These are phyloP conservation scores for Mycena polygramma DNA, from an alignment of 768 basidiomycete genomes.

Conservation along the genomic window DNA sequence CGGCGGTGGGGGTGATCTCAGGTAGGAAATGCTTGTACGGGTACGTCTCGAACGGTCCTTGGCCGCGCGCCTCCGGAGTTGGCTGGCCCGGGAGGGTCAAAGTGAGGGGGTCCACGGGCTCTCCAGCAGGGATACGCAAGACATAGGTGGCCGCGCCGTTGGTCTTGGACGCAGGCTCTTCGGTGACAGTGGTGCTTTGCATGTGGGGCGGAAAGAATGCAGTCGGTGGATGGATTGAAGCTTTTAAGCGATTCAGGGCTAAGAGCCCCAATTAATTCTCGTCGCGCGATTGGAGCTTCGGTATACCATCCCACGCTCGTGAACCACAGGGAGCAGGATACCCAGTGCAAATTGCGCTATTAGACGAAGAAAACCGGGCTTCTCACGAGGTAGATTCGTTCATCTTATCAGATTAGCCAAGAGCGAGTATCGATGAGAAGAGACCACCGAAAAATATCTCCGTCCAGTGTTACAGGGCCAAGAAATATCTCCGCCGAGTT, in stretches of 20 bases:
- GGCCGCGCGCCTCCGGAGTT: conserved; percentile 34
- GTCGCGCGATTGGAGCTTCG: neutral
- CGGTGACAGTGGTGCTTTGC: conserved; percentile 13
- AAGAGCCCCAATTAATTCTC: neutral
- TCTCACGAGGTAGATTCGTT: neutral
- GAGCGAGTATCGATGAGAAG: too few relatives aligned
- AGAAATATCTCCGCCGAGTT: too few relatives aligned
- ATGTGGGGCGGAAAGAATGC: neutral
- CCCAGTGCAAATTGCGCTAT: conserved; percentile 3
- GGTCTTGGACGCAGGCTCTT: conserved; percentile 6
- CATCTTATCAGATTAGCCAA: neutral
- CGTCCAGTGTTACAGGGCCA: too few relatives aligned
- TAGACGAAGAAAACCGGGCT: neutral
- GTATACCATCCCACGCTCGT: neutral
- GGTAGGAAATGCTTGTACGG: conserved; percentile 67
- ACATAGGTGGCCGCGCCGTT: conserved; percentile 16
- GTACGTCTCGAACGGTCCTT: conserved; percentile 49
- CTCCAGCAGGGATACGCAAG: conserved; percentile 9
- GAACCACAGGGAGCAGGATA: neutral
- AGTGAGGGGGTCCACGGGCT: neutral
- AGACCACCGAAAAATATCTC: too few relatives aligned
- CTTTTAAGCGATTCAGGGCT: neutral
- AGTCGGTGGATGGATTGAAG: neutral
- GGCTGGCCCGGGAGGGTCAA: conserved; percentile 29
- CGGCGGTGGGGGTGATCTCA: conserved; percentile 52